phyloP scores from a whole-genome alignment of 2,329 filamentous ascomycete genomes.

The Epichloe baconii region DNA sequence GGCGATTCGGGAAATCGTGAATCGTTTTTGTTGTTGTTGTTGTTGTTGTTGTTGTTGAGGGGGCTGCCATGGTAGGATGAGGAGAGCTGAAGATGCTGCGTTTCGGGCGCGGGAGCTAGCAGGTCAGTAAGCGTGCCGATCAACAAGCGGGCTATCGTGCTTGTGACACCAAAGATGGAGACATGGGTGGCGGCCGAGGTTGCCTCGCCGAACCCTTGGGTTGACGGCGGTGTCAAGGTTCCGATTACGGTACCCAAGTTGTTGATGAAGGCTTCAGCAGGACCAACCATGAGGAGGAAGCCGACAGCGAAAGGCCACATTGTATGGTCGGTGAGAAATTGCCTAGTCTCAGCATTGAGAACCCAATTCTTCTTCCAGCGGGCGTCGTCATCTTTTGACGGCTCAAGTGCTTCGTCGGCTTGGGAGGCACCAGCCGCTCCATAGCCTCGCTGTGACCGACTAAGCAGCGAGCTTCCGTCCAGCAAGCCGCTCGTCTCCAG shows the following conservation, averaged over 20 bases:
- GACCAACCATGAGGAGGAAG: conserved; percentile 87
- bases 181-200: conserved; percentile 76
- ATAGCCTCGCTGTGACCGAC: conserved; percentile 41
- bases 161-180: conserved; percentile 80
- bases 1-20: conserved; percentile 61
- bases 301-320: conserved; percentile 93
- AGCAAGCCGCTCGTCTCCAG: conserved; percentile 80
- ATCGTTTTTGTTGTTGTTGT: conserved; percentile 16
- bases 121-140: conserved; percentile 83
- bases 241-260: conserved; percentile 90
- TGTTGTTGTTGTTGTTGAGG: not conserved
- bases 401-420: conserved; percentile 26
- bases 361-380: conserved; percentile 75
- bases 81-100: conserved; percentile 38
- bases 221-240: conserved; percentile 55
- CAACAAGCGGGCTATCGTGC: conserved; percentile 78
- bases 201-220: conserved; percentile 26
- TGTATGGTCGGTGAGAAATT: conserved; percentile 74
- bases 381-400: conserved; percentile 32
- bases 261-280: conserved; percentile 96
- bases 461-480: conserved; percentile 61
- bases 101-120: conserved; percentile 56
- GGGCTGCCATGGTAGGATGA: conserved; percentile 11
- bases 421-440: conserved; percentile 42
- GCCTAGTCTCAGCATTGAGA: conserved; percentile 77